Percentiles rank a stretch among this genome's conserved stretches.
phyloP scores from a whole-genome alignment of 805 yeast genomes.

The Clavispora carvajalis region DNA sequence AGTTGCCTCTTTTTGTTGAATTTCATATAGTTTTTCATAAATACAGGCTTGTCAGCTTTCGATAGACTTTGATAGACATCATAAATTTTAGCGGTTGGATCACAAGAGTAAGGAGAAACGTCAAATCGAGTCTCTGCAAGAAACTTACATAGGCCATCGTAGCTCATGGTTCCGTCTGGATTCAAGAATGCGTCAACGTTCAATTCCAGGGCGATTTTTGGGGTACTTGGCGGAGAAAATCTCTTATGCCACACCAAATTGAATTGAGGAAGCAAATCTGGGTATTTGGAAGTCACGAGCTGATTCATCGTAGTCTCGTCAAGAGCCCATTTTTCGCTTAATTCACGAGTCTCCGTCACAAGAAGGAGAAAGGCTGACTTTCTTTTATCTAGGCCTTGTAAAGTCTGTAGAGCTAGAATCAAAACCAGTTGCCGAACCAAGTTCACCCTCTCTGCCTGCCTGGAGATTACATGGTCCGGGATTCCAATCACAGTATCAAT shows the following conservation, averaged over 20 bases:
- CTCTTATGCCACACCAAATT: neutral
- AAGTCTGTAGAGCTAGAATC: neutral
- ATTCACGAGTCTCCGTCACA: neutral
- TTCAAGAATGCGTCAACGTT: conserved; percentile 11
- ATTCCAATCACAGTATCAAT: neutral
- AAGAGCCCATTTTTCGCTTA: neutral
- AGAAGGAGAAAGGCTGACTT: neutral
- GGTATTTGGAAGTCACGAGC: neutral
- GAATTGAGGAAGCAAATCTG: neutral
- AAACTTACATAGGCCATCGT: conserved; percentile 19
- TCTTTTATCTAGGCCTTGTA: neutral
- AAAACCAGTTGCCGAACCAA: neutral
- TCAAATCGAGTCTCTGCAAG: conserved; percentile 15
- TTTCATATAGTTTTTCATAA: conserved; percentile 20
- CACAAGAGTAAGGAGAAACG: conserved; percentile 4
- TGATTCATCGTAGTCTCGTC: neutral
- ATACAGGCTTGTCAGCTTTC: conserved; percentile 11
- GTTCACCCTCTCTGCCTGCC: neutral
- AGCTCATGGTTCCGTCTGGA: conserved; percentile 17
- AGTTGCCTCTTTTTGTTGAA: conserved; percentile 23
- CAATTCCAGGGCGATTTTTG: neutral
- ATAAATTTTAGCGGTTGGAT: conserved; percentile 8
- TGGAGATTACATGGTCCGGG: neutral
- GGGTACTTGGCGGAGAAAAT: neutral
- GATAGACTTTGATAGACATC: conserved; percentile 18